Conservation (phyloP, 2,329 filamentous ascomycete genomes). For the Neonectria neomacrospora region DNA sequence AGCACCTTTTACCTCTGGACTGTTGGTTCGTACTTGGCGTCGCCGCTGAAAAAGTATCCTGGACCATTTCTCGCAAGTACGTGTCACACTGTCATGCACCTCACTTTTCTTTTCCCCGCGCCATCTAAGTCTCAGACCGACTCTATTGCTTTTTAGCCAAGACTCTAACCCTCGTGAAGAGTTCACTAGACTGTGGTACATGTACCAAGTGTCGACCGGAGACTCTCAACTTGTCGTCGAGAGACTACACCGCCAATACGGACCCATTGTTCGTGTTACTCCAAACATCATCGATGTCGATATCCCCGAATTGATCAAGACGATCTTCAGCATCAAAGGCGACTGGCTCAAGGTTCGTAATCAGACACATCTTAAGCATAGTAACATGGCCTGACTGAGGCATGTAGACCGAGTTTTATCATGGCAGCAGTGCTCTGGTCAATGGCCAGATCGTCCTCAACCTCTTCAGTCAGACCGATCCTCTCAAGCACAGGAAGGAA, state of each 20-base stretch:
- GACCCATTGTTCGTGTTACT: conserved; percentile 54
- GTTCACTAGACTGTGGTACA: conserved; percentile 52
- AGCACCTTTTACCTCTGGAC: conserved; percentile 22
- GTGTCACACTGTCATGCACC: conserved; percentile 10
- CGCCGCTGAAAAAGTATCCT: conserved; percentile 47
- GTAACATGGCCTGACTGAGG: not conserved
- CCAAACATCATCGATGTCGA: conserved; percentile 54
- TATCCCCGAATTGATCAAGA: conserved; percentile 50
- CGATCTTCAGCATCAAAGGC: conserved; percentile 49
- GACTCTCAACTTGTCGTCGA: conserved; percentile 46
- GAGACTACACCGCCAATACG: conserved; percentile 52
- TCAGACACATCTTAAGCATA: not conserved
- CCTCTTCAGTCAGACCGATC: conserved; percentile 42
- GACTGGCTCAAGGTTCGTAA: conserved; percentile 48
- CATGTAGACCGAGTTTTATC: conserved; percentile 41
- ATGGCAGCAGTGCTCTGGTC: conserved; percentile 41
- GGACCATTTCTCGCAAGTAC: conserved; percentile 48
- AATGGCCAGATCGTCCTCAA: conserved; percentile 43
- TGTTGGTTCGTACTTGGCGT: conserved; percentile 25
- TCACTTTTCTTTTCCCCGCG: not conserved
- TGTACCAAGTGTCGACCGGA: conserved; percentile 45
- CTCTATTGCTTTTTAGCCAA: not conserved
- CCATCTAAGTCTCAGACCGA: not conserved
- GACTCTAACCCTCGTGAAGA: conserved; percentile 19
- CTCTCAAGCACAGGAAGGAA: conserved; percentile 35